Evolutionary conservation across 164 flowering plant genomes (phyloP), one percentile per base, ranked within the genome.

Genomic region (Nymphaea colorata): DNA sequence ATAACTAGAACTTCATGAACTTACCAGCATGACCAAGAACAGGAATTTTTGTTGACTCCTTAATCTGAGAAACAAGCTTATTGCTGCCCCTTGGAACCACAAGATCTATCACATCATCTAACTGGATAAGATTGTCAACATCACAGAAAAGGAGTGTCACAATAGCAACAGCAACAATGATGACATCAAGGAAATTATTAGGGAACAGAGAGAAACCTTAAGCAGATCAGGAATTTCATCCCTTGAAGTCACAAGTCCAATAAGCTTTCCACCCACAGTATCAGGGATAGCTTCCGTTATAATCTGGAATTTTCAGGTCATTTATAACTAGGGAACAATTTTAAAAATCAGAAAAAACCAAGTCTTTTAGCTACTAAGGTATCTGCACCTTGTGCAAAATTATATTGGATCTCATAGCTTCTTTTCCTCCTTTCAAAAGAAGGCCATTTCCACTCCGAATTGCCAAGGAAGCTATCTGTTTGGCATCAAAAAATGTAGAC

Each of bases 1-100:
- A 10, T 45, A 45, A 45, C 11, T 45, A 6, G 55, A 47, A 47
- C 12, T 25, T 25, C 36, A 25, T 25, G 36, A 25, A 25, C 55
- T 2, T 80, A 95, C 99, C 99, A 64, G 99, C 87, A 83, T 95
- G 99, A 61, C 99, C 99, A 55, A 95, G 87, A 76, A 95, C 98
- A 66, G 99, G 98, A 77, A 95, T 95, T 84, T 90, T 95, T 25
- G 98, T 95, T 53, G 90, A 83, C 60, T 77, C 82, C 80, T 90
- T 92, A 55, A 95, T 90, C 76, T 95, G 93, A 74, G 94, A 78
- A 75, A 95, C 99, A 71, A 92, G 96, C 77, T 84, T 89, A 72
- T 95, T 95, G 84, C 98, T 95, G 74, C 99, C 99, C 78, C 99
- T 90, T 68, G 99, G 99, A 73, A 95, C 92, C 69, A 95, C 99